Conservation (phyloP, 768 basidiomycete species). For the Crepidotus variabilis region DNA sequence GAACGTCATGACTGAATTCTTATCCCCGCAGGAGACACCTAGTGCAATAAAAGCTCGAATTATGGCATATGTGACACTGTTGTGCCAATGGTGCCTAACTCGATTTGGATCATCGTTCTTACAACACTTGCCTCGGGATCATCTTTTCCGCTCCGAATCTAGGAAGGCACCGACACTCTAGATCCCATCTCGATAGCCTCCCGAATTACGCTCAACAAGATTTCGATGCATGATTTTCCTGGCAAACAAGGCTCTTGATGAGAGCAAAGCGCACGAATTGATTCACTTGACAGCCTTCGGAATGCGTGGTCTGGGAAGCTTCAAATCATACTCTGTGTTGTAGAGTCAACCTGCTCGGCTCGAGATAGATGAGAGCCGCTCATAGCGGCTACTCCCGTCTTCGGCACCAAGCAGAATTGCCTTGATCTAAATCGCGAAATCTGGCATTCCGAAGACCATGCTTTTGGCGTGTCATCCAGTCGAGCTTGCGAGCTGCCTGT, state of each 20-base stretch:
- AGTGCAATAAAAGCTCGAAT: slow-evolving; percentile 19
- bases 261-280: slow-evolving; percentile 23
- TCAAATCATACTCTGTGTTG: slow-evolving; percentile 22
- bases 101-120: slow-evolving; percentile 33
- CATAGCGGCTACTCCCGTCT: slow-evolving; percentile 38
- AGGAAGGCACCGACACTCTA: slow-evolving; percentile 38
- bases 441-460: slow-evolving; percentile 28
- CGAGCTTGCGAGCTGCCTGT: slow-evolving; percentile 35
- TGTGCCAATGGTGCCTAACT: slow-evolving; percentile 32
- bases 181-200: slow-evolving; percentile 31
- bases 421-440: slow-evolving; percentile 36
- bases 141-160: slow-evolving; percentile 29
- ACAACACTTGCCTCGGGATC: slow-evolving; percentile 24
- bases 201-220: slow-evolving; percentile 30
- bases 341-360: slow-evolving; percentile 30
- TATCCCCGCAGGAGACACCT: slow-evolving; percentile 8
- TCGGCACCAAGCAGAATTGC: slow-evolving; percentile 37
- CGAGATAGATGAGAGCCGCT: slow-evolving; percentile 36
- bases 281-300: slow-evolving; percentile 26
- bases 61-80: slow-evolving; percentile 31
- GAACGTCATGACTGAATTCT: slow-evolving; percentile 7
- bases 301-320: slow-evolving; percentile 29
- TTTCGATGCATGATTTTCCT: slow-evolving; percentile 35
- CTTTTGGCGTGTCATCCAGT: slow-evolving; percentile 36
- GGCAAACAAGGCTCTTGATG: slow-evolving; percentile 30